Percentiles rank a stretch among this genome's conserved stretches.
Conservation (phyloP, 306 rosid species). For the Macrotyloma uniflorum region DNA sequence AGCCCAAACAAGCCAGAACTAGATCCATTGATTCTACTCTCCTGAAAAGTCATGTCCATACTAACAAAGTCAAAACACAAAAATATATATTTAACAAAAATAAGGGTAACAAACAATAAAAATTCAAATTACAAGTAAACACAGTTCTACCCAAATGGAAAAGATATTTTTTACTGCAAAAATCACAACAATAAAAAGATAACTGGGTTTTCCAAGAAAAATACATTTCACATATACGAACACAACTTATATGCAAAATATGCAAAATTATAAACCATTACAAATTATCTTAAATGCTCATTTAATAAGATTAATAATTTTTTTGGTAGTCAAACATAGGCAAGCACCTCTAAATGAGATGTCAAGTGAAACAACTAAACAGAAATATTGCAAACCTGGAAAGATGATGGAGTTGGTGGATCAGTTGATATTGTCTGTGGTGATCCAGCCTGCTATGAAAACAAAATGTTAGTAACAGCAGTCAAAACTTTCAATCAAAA, state of each 20-base stretch:
- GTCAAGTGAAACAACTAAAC: not conserved
- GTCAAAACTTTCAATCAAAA: conserved; percentile 20
- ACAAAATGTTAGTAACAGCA: not conserved
- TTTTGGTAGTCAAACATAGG: not conserved
- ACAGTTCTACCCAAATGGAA: conserved; percentile 14
- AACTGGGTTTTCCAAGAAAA: not conserved
- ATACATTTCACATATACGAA: conserved; percentile 21
- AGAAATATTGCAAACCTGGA: conserved; percentile 54
- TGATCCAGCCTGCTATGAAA: conserved; percentile 53
- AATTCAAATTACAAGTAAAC: not conserved
- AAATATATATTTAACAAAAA: not conserved
- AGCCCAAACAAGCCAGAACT: conserved; percentile 65
- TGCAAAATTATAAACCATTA: not conserved
- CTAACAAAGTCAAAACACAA: not conserved
- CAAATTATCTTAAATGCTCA: not conserved
- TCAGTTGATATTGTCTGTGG: conserved; percentile 47
- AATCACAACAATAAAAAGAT: not conserved
- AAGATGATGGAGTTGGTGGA: conserved; percentile 45
- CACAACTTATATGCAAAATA: no score
- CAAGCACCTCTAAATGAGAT: not conserved
- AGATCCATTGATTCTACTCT: conserved; percentile 47
- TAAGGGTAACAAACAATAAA: not conserved
- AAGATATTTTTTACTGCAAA: not conserved
- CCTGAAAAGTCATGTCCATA: conserved; percentile 49
- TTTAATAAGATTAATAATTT: not conserved